Evolutionary conservation across 2,329 filamentous ascomycete species (phyloP).

Genomic region (Apiospora arundinis): DNA sequence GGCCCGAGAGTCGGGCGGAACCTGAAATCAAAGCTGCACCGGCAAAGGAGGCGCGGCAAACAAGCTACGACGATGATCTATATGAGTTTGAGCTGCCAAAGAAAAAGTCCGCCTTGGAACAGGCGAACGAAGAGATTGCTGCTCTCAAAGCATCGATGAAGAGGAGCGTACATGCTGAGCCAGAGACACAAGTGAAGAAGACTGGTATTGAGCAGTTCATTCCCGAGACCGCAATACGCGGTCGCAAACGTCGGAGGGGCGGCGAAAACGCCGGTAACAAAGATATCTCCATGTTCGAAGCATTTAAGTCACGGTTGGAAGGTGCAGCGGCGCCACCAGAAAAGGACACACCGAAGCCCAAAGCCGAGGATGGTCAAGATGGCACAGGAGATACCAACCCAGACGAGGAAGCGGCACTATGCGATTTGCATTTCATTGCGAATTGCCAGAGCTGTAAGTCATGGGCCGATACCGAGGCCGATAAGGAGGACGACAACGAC

Average conservation of each 20-base stretch:
- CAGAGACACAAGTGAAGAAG: conserved; percentile 65
- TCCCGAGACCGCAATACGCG: conserved; percentile 71
- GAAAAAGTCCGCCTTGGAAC: conserved; percentile 64
- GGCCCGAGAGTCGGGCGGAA: conserved; percentile 27
- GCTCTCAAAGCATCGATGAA: conserved; percentile 84
- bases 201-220: conserved; percentile 77
- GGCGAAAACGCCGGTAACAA: conserved; percentile 58
- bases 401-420: conserved; percentile 77
- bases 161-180: conserved; percentile 60
- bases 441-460: conserved; percentile 91
- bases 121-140: conserved; percentile 80
- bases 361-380: conserved; percentile 37
- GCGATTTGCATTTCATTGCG: conserved; percentile 94
- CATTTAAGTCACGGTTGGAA: conserved; percentile 81
- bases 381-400: conserved; percentile 41
- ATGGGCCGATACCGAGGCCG: conserved; percentile 72
- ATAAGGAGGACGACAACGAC: conserved; percentile 64
- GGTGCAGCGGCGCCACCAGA: conserved; percentile 39
- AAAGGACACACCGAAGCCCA: conserved; percentile 41
- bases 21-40: conserved; percentile 25
- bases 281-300: conserved; percentile 75
- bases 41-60: conserved; percentile 23
- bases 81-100: conserved; percentile 36
- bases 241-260: conserved; percentile 71
- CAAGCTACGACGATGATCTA: conserved; percentile 24